Percentiles rank a stretch among this genome's conserved stretches.
phyloP scores from a whole-genome alignment of 768 basidiomycete genomes.

The Fomitopsis pulvina region DNA sequence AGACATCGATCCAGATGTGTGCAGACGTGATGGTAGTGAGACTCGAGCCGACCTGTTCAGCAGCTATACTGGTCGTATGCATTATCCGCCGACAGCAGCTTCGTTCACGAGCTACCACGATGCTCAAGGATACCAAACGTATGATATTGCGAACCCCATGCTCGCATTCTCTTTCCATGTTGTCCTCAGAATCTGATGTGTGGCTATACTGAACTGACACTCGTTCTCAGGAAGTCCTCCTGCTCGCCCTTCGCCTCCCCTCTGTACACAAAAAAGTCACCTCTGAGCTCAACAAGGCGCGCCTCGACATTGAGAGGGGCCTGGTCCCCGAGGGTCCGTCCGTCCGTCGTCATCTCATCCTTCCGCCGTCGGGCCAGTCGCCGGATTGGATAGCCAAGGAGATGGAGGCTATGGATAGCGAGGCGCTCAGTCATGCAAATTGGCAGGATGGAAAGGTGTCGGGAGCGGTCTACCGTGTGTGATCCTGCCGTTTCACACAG shows the following conservation, averaged over 20 bases:
- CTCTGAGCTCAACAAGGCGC: slow-evolving; percentile 57
- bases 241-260: slow-evolving; percentile 57
- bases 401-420: slow-evolving; percentile 75
- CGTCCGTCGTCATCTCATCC: slow-evolving; percentile 56
- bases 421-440: slow-evolving; percentile 37
- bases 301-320: slow-evolving; percentile 55
- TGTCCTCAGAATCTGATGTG: too few species aligned
- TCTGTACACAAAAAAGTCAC: slow-evolving; percentile 52
- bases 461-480: slow-evolving; percentile 82
- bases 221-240: slow-evolving; percentile 40
- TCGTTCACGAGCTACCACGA: too few species aligned
- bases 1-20: too few species aligned
- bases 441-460: slow-evolving; percentile 74
- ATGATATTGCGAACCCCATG: too few species aligned
- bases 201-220: not conserved
- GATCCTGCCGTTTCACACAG: not conserved
- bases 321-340: slow-evolving; percentile 59
- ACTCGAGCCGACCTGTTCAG: too few species aligned
- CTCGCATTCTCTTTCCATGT: too few species aligned
- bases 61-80: too few species aligned
- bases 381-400: slow-evolving; percentile 70
- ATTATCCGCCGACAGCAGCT: too few species aligned
- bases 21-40: too few species aligned
- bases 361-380: slow-evolving; percentile 60
- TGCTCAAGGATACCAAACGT: not conserved